A percentile compares a stretch with the other conserved stretches of the same genome.
Conservation (phyloP, 768 basidiomycete species). For the Tephrocybe sp. region DNA sequence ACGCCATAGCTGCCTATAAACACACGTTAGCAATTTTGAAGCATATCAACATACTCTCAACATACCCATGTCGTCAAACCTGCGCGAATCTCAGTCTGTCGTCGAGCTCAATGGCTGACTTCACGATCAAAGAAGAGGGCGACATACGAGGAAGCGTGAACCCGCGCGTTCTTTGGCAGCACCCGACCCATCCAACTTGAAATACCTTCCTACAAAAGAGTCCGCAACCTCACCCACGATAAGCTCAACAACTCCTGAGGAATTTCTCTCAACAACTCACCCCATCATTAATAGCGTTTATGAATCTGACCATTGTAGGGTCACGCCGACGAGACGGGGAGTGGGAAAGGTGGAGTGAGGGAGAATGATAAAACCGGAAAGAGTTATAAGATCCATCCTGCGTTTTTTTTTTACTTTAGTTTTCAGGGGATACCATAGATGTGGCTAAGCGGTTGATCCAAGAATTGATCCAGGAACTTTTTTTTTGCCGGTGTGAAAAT, state of each 20-base stretch:
- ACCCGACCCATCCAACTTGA: slow-evolving; percentile 72
- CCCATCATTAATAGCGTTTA: slow-evolving; percentile 26
- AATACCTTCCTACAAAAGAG: slow-evolving; percentile 61
- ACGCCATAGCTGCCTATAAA: slow-evolving; percentile 74
- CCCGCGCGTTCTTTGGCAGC: slow-evolving; percentile 61
- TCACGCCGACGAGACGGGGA: slow-evolving; percentile 1
- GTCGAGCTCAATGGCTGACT: not conserved
- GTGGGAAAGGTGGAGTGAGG: slow-evolving; percentile 1
- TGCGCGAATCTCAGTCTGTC: slow-evolving; percentile 77
- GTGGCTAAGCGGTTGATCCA: slow-evolving; percentile 1
- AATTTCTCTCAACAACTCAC: slow-evolving; percentile 19
- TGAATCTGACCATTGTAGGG: slow-evolving; percentile 20
- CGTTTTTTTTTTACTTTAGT: slow-evolving; percentile 2
- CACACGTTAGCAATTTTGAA: slow-evolving; percentile 4
- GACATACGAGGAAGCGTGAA: slow-evolving; percentile 56
- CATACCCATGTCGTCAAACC: slow-evolving; percentile 82
- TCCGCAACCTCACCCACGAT: slow-evolving; percentile 38
- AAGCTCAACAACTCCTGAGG: not conserved
- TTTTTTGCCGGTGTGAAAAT: not conserved
- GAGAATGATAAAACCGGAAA: not conserved
- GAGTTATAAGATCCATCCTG: slow-evolving; percentile 1
- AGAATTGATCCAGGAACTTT: slow-evolving; percentile 11
- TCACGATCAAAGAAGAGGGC: not conserved
- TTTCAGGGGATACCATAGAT: not conserved
- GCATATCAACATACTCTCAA: not conserved